Base-by-base conservation (phyloP, 2,329 filamentous ascomycete species). In the Camptophora hylomeconis region DNA sequence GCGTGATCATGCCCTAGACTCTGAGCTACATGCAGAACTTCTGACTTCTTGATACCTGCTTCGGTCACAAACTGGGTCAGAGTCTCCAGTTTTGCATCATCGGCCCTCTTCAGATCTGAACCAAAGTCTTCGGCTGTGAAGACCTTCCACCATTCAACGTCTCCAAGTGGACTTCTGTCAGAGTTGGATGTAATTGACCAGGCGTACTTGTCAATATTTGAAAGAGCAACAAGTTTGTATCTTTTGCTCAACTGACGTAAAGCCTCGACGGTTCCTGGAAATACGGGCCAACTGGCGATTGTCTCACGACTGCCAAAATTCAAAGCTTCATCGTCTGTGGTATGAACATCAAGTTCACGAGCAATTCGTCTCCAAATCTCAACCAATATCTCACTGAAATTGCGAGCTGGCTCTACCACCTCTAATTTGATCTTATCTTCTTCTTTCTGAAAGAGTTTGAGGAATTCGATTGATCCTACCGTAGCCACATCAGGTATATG, bases 111-210 rank as follows among this genome's bases (percentile, higher is more conserved):
- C 4, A 35, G 31, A 28, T 45, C 40, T 5, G 59, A 63, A 2
- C 79, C 76, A 28, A 83, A 71, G 22, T 79, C 67, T 51, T 83
- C 61, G 2, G 79, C 79, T 3, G 76, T 82, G 50, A 77, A 41
- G 5, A 41, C 30, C 22, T 42, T 45, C 30, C 34, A 38, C 41
- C 41, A 45, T 2, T 24, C 69, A 10, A 80, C 58, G 6, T 67
- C 64, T 40, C 78, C 75, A 39, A 83, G 74, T 5, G 53, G 34
- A 25, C 67, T 60, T 0, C 61, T 63, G n/a, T 56, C 47, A 7
- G 80, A 53, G 16, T 63, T 26, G 3, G 31, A 25, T 4, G 41
- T 42, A 26, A 41, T 51, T 0, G 50, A 41, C 39, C 72, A 72
- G 0, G 63, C 67, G 2, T 45, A 56, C 7, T 56, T 53, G 44